Base-by-base conservation (phyloP, 2,329 filamentous ascomycete genomes). In the Capronia americana region DNA sequence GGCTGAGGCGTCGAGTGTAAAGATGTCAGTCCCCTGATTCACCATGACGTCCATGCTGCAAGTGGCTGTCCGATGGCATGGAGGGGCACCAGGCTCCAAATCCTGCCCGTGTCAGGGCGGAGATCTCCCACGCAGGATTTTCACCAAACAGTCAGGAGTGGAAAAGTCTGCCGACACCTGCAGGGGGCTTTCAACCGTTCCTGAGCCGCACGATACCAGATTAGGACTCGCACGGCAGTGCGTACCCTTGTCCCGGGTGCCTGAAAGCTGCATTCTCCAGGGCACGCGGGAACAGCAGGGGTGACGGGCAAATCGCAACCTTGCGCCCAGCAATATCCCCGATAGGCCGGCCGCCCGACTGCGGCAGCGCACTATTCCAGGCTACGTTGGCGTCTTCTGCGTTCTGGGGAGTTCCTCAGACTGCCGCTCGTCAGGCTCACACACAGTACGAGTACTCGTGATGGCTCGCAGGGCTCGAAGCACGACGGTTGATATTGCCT, bases 261-360 rank as follows among this genome's bases (percentile, higher is more conserved):
- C 57, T 59, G 26, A 32, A 34, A 24, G 41, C 57, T 59, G 57
- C 57, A 61, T 51, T 34, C 41, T 26, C 30, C 20, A n/a, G 30
- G 46, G 28, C 28, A 38, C 28, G 48, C 10, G 46, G 23, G 30
- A 17, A 48, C 20, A 41, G 54, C 61, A 64, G 61, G 61, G 54
- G 61, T 48, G 57, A 32, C 53, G 11, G 60, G 41, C 51, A 56
- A 63, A 63, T 58, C 34, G 61, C 61, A 30, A 53, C 28, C 28
- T 26, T 57, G 34, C 59, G 59, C 59, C n/a, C 55, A 62, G 41
- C 53, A 60, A 41, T 26, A 30, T 51, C 32, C 38, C 30, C 54
- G 51, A 17, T 38, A 48, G 61, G 46, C 7, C 61, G 53, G 61
- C 48, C 57, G 38, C 38, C 17, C 38, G 38, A 44, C 17, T 28